A percentile compares a stretch with the other conserved stretches of the same genome.
phyloP scores from a whole-genome alignment of 2,329 filamentous ascomycete species.

The Hymenoscyphus repandus region DNA sequence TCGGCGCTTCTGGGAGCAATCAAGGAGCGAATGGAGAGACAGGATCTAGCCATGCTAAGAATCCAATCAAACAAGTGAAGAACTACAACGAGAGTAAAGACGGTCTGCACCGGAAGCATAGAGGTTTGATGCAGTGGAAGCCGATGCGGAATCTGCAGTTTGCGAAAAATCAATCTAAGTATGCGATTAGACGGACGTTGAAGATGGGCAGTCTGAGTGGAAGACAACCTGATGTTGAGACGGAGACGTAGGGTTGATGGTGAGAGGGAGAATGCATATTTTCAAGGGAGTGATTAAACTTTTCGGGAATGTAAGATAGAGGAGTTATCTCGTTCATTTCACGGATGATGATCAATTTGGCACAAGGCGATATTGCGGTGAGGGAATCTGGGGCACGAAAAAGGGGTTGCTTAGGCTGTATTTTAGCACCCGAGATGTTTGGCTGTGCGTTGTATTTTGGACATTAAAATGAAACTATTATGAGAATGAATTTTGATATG shows the following conservation, averaged over 20 bases:
- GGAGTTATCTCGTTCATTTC: no score
- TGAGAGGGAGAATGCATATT: no score
- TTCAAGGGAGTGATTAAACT: no score
- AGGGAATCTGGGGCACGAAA: no score
- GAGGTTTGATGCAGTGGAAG: constrained; percentile 92
- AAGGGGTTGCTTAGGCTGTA: no score
- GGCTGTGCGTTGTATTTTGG: no score
- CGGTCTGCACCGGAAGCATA: constrained; percentile 76
- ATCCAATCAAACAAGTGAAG: constrained; percentile 53
- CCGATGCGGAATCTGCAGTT: constrained; percentile 82
- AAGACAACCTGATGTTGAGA: constrained; percentile 59
- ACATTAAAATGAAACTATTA: no score
- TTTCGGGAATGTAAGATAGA: no score
- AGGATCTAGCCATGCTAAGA: constrained; percentile 33
- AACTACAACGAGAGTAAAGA: constrained; percentile 64
- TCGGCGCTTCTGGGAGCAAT: neutral
- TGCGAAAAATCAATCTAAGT: constrained; percentile 81
- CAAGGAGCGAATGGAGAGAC: neutral
- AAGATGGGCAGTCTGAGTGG: constrained; percentile 74
- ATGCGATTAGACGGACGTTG: constrained; percentile 68
- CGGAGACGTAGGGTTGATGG: constrained; percentile 20
- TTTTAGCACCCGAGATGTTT: no score
- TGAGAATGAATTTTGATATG: no score
- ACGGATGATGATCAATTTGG: no score
- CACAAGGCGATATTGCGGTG: no score